Evolutionary conservation across 805 yeast species (phyloP).

Genomic region (Kazachstania psychrophila): DNA sequence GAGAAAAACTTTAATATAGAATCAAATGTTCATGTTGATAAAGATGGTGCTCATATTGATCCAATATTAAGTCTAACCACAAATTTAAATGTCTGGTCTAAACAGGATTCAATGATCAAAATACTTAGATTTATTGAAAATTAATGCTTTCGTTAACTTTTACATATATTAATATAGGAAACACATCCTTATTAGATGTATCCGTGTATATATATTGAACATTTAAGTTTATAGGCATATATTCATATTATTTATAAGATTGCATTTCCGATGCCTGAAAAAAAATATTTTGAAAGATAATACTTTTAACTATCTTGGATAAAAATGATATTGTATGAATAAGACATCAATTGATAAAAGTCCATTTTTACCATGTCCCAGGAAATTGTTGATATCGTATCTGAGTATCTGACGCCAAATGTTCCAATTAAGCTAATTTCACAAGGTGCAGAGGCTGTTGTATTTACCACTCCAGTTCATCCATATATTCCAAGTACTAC

Average conservation of each 20-base stretch:
- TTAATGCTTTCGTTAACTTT: too few relatives aligned
- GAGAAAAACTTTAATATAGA: slow-evolving; percentile 2
- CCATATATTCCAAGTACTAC: slow-evolving; percentile 47
- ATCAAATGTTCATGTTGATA: slow-evolving; percentile 6
- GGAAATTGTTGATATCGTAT: slow-evolving; percentile 37
- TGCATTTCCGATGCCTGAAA: too few relatives aligned
- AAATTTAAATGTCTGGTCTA: slow-evolving; percentile 7
- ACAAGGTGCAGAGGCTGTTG: slow-evolving; percentile 89
- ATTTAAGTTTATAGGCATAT: too few relatives aligned
- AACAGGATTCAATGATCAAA: background rate
- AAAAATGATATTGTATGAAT: background rate
- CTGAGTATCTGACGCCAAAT: slow-evolving; percentile 35
- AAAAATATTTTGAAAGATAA: too few relatives aligned
- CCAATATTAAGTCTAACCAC: slow-evolving; percentile 6
- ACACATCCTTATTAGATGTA: too few relatives aligned
- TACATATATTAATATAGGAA: too few relatives aligned
- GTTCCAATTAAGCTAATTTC: slow-evolving; percentile 50
- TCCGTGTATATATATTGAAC: too few relatives aligned
- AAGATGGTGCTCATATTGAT: slow-evolving; percentile 13
- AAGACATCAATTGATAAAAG: background rate
- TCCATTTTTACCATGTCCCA: slow-evolving; percentile 40
- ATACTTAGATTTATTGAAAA: slow-evolving; percentile 6
- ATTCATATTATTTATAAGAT: too few relatives aligned
- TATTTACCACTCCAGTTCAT: slow-evolving; percentile 52
- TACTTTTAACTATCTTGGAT: too few relatives aligned